Conservation (phyloP, 2,329 filamentous ascomycete species). For the Penicillium sp. region DNA sequence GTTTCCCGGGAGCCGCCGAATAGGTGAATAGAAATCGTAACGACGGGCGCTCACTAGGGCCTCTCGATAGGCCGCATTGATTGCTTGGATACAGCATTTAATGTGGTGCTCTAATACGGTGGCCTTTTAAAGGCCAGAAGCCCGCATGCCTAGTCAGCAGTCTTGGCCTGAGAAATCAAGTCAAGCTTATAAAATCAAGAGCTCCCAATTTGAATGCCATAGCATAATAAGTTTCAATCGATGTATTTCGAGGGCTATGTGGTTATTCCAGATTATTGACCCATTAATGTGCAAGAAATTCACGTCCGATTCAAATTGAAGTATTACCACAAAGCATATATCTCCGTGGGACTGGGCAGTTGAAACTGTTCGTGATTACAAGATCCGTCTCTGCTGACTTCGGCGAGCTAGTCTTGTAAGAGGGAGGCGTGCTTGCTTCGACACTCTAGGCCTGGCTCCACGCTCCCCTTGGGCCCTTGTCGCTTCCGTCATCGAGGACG, state of each 20-base stretch:
- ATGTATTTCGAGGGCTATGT: background rate
- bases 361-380: too few species aligned
- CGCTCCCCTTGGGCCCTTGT: too few species aligned
- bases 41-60: too few species aligned
- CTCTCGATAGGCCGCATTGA: too few species aligned
- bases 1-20: too few species aligned
- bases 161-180: background rate
- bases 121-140: background rate
- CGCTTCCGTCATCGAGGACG: too few species aligned
- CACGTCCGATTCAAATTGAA: background rate
- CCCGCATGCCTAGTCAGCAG: background rate
- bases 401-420: too few species aligned
- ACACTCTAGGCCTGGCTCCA: too few species aligned
- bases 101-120: background rate
- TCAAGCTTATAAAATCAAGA: background rate
- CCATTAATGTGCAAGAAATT: background rate
- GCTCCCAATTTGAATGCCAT: background rate
- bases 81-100: too few species aligned
- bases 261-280: background rate
- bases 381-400: too few species aligned
- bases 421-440: too few species aligned
- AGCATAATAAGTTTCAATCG: background rate
- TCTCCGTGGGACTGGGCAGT: background rate
- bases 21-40: too few species aligned
- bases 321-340: background rate